These are phyloP conservation scores for Suhomyces chickasaworum DNA, from an alignment of 1,139 yeast species.

Conservation along the genomic window DNA sequence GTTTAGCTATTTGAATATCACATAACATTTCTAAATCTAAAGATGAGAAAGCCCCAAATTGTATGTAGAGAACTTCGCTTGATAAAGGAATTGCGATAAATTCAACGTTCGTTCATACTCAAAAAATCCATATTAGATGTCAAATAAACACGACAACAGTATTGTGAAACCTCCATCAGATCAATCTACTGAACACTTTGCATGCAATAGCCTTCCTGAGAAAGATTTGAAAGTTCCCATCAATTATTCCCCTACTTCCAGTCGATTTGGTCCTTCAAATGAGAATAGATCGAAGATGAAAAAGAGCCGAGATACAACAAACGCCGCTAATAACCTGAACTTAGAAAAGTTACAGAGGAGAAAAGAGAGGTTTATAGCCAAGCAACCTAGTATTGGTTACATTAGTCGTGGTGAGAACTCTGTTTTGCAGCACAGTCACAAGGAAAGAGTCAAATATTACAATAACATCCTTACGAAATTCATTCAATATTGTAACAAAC, in stretches of 20 bases:
- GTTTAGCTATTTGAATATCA: not conserved
- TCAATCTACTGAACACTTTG: not conserved
- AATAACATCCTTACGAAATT: conserved; percentile 35
- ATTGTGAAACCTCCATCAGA: not conserved
- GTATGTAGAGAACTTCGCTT: not conserved
- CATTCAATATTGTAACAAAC: conserved; percentile 28
- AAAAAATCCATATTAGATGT: not conserved
- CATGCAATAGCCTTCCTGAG: not conserved
- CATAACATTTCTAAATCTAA: not conserved
- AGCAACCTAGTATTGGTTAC: conserved; percentile 36
- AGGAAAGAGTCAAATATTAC: conserved; percentile 43
- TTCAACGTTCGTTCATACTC: not conserved
- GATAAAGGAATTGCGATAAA: not conserved
- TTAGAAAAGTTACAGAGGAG: not conserved
- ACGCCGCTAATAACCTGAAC: not conserved
- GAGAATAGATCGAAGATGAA: not conserved
- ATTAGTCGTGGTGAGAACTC: conserved; percentile 62
- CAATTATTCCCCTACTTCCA: not conserved
- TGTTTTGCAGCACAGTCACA: conserved; percentile 46
- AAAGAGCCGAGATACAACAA: not conserved
- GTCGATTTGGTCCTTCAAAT: not conserved
- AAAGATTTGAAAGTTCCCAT: not conserved
- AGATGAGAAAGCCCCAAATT: too few relatives aligned
- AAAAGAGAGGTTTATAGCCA: not conserved
- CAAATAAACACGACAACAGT: not conserved